Evolutionary conservation across 768 basidiomycete genomes (phyloP), one percentile per base, ranked within the genome.

Genomic region (Naganishia kalamii): DNA sequence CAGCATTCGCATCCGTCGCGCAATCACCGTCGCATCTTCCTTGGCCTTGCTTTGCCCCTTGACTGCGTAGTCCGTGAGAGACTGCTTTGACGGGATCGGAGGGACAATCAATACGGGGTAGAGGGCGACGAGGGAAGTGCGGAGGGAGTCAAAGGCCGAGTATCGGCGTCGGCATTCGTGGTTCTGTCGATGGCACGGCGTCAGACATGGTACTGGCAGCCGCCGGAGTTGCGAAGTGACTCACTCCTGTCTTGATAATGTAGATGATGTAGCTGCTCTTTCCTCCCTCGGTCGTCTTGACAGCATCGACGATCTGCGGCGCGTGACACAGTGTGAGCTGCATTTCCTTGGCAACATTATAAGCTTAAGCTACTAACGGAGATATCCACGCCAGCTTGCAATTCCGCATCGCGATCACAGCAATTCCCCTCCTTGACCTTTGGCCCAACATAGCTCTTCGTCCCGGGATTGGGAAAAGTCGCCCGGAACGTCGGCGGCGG

Each of bases 41-140:
- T 94, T 97, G 25, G 94, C 96, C 78, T 94, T 96, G 13, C 65
- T 68, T 37, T 76, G 75, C 73, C 92, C 92, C 79, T 97, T 98
- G 67, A 92, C 88, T 1, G 96, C 96, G 81, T 99, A 99, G 72
- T 98, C 96, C 8, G 90, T 86, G 41, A 99, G 82, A 0, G 88
- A 88, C 79, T 98, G 92, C 79, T 99, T 98, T 0, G 90, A 92
- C 2, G 96, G 96, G 60, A 99, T 96, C 46, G 96, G 96, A 2
- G 96, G 94, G 66, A 99, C 88, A 72, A 99, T 98, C 70, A 93
- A 80, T 10, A 93, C 96, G 0, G 96, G 96, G 76, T 99, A 96
- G 48, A 99, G 82, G 73, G 86, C 91, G 57, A 85, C 83, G 51
- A 99, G 84, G 67, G 83, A 88, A 60, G 84, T 83, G 59, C 96